Evolutionary conservation across 2,329 filamentous ascomycete species (phyloP), one percentile per base, ranked within the genome.

Genomic region (Beauveria sp.): DNA sequence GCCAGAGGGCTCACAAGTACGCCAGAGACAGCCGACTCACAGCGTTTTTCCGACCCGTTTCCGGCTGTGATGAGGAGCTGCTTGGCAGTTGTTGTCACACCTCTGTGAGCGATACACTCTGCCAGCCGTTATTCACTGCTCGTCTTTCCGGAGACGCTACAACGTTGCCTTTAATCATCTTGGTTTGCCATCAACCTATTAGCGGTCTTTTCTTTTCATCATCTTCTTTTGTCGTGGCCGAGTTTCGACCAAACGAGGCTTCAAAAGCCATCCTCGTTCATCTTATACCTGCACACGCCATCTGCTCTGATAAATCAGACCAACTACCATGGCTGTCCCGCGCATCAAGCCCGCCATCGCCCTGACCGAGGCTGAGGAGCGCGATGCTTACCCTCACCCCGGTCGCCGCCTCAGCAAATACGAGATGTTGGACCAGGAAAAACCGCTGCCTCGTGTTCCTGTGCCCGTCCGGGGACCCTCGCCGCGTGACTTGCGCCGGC

Each of bases 381-480:
- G 58, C 28, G 50, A 60, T 9, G 58, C 50, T 30, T 54, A 60
- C 22, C 58, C 58, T 54, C 58, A 60, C 30, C 58, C 58, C 10
- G 58, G 58, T 47, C 58, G 58, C 51, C 58, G 58, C 18, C 58
- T 60, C 50, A 60, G 58, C 30, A 53, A 45, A 24, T 60, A 60
- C 28, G 58, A 60, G 43, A 9, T 16, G 14, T 16, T 54, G 9
- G 30, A 28, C 40, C 42, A 22, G 50, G 50, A 43, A 24, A 60
- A 55, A 22, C 58, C 58, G 42, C 50, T 60, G 28, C 58, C 58
- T 16, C 43, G 14, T n/a, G 34, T 60, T 10, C 58, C 58, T 10
- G 42, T 42, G 26, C 26, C 57, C 22, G 28, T 30, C 7, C 40
- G 20, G 12, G 43, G 50, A 3, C 14, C 40, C 1, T 34, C 58